phyloP scores from a whole-genome alignment of 2,329 filamentous ascomycete genomes.

The Xylariaceae sp. region DNA sequence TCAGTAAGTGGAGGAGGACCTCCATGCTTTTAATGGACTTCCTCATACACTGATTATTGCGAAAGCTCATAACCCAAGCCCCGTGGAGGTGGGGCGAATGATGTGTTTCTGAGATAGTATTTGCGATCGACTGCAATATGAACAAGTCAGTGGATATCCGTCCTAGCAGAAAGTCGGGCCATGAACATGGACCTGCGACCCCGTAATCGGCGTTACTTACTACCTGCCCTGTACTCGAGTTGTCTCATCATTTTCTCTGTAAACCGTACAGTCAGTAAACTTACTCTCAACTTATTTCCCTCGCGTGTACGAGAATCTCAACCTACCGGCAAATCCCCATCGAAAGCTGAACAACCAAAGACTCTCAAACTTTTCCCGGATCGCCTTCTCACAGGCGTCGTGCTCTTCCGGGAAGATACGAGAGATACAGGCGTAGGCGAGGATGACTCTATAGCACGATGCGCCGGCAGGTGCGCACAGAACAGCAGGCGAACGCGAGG shows the following conservation, averaged over 20 bases:
- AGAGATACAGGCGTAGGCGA: conserved; percentile 25
- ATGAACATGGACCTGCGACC: not conserved
- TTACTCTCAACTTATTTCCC: not conserved
- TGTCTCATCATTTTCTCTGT: conserved; percentile 32
- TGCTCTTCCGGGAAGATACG: conserved; percentile 30
- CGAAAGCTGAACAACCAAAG: conserved; percentile 30
- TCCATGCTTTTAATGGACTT: too few species aligned
- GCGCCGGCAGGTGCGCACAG: conserved; percentile 30
- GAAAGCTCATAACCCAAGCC: conserved; percentile 12
- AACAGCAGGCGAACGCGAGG: conserved; percentile 24
- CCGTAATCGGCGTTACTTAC: conserved; percentile 7
- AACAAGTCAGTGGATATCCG: not conserved
- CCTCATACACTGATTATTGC: not conserved
- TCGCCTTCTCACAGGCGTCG: conserved; percentile 25
- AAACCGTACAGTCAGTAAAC: conserved; percentile 6
- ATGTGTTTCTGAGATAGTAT: conserved; percentile 24
- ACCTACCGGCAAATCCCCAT: conserved; percentile 33
- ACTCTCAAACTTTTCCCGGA: conserved; percentile 33
- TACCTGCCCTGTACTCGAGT: conserved; percentile 26
- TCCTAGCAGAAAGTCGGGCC: not conserved
- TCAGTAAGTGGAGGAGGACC: too few species aligned
- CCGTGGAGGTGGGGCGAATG: conserved; percentile 10
- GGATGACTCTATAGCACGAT: conserved; percentile 31
- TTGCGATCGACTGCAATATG: conserved; percentile 22
- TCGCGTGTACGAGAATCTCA: not conserved